phyloP scores from a whole-genome alignment of 148 eudicot genomes.

The Amaranthus cruentus region DNA sequence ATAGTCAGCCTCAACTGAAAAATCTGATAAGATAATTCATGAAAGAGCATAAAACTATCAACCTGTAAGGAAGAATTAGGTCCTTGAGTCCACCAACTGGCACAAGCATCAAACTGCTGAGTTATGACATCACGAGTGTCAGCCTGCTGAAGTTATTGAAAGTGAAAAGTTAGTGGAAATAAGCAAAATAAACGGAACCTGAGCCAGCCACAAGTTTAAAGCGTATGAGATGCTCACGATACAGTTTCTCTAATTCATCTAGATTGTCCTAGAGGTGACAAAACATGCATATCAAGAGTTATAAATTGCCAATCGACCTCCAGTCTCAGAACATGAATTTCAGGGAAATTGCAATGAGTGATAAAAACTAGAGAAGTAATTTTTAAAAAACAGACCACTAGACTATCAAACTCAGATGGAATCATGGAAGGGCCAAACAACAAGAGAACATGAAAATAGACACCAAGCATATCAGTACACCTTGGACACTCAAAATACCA shows the following conservation, averaged over 20 bases:
- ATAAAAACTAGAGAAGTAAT: not conserved
- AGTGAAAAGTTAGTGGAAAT: not conserved
- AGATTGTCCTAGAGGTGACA: not conserved
- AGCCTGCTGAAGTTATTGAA: constrained; percentile 39
- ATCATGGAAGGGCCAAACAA: not conserved
- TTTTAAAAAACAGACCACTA: not conserved
- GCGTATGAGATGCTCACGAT: not conserved
- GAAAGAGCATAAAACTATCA: constrained; percentile 28
- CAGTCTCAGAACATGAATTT: not conserved
- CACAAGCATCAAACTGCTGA: constrained; percentile 93
- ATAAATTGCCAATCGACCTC: not conserved
- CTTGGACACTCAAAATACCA: not conserved
- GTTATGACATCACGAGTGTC: constrained; percentile 37
- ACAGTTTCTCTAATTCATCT: not conserved
- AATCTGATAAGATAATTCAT: constrained; percentile 6
- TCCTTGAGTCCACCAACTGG: constrained; percentile 99
- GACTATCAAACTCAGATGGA: not conserved
- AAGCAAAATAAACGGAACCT: not conserved
- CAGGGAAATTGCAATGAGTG: not conserved
- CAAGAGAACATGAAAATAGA: not conserved
- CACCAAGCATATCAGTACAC: not conserved
- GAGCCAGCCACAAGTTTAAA: not conserved
- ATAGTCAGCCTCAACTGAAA: not conserved
- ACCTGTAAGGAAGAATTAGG: constrained; percentile 86
- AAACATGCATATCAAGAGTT: not conserved